These are phyloP conservation scores for Setomelanomma holmii DNA, from an alignment of 2,329 filamentous ascomycete species.

Conservation along the genomic window DNA sequence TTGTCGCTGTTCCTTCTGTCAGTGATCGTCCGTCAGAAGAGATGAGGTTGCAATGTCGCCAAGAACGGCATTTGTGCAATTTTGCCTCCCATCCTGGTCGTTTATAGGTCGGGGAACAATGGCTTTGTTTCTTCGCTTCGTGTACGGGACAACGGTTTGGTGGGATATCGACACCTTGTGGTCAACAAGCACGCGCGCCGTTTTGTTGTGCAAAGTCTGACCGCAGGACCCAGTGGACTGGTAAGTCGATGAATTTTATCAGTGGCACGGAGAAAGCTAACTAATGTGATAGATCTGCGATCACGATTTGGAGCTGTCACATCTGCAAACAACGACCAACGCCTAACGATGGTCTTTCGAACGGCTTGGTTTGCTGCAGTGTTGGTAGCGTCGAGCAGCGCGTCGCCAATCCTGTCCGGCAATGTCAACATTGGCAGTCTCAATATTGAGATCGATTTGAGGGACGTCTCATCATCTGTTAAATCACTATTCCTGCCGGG, in stretches of 20 bases:
- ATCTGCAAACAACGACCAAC: constrained; percentile 4
- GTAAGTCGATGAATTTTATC: not conserved
- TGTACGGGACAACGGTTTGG: not conserved
- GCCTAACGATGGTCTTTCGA: constrained; percentile 23
- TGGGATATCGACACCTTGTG: not conserved
- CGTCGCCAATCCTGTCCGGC: constrained; percentile 24
- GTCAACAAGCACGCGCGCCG: not conserved
- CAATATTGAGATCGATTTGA: constrained; percentile 26
- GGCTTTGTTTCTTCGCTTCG: not conserved
- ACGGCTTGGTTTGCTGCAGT: constrained; percentile 30
- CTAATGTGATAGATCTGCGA: constrained; percentile 13
- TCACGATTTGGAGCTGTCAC: constrained; percentile 5
- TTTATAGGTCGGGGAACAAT: constrained; percentile 1
- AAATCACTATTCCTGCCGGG: constrained; percentile 29
- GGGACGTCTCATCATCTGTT: constrained; percentile 24
- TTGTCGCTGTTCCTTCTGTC: not conserved
- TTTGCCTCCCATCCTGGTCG: not conserved
- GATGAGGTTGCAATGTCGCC: constrained; percentile 7
- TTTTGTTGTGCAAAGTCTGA: not conserved
- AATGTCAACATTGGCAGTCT: constrained; percentile 11
- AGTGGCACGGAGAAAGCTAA: constrained; percentile 12
- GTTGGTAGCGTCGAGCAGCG: constrained; percentile 28
- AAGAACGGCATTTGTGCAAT: constrained; percentile 4
- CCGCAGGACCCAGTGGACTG: not conserved
- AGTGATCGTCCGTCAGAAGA: constrained; percentile 1